Base-by-base conservation (phyloP, 129 eudicot genomes). In the Flaveria brownii region DNA sequence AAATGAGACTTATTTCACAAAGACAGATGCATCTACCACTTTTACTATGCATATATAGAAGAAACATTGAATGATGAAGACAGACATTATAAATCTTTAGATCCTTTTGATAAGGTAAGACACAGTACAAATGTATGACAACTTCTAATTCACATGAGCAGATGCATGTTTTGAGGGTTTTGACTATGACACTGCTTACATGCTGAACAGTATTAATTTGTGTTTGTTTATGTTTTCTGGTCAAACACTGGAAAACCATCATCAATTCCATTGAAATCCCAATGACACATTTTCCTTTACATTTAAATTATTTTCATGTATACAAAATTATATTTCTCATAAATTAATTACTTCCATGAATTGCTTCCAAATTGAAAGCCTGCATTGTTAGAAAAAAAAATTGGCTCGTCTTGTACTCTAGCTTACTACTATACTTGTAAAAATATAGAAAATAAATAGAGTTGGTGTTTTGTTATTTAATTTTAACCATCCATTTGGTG, bases 111-210 rank as follows among this genome's bases (percentile, higher is more conserved):
- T 74, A 73, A 66, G 84, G 75, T 59, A 80, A 73, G 63, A 55
- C 6, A 71, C 71, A 66, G 84, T 80, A 80, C 84, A 74, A 45
- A 80, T 80, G 79, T 66, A 80, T 74, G 84, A 80, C 84, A 80
- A 67, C 41, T 73, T 80, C 84, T 74, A 66, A 66, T 74, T 80
- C 84, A 80, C 80, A 80, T 80, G 84, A 67, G 75, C 70, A 70
- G 42, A 67, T 80, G 84, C 84, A 74, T 74, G 76, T 80, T 74
- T 55, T 41, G 52, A 80, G 80, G 80, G 79, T 68, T 80, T 67
- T 80, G 84, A 80, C 50, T 80, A 50, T 80, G 79, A 80, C 80
- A 56, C 46, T 74, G 70, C 80, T 80, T 80, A 74, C 84, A 74
- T 80, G 71, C 64, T 73, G 68, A 80, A 80, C 70, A 80, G 80